These are phyloP conservation scores for Lepidium africanum DNA, from an alignment of 345 rosid genomes.

Conservation along the genomic window DNA sequence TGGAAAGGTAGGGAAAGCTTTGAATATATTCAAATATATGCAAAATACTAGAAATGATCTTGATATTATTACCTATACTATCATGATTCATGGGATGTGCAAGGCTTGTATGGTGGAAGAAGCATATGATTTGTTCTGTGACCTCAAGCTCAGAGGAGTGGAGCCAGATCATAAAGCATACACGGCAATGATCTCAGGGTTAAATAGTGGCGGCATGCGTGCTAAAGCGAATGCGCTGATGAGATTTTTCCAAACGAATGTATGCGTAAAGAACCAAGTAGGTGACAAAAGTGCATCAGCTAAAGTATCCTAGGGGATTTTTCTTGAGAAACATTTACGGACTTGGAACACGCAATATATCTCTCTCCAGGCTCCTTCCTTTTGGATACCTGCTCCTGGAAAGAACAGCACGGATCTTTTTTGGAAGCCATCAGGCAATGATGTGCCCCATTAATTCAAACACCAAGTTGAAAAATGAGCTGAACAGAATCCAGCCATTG, in stretches of 20 bases:
- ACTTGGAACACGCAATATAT: slow-evolving; percentile 41
- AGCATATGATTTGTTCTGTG: slow-evolving; percentile 23
- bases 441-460: slow-evolving; percentile 44
- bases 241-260: neutral
- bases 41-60: slow-evolving; percentile 15
- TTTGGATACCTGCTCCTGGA: slow-evolving; percentile 64
- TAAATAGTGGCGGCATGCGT: slow-evolving; percentile 6
- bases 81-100: slow-evolving; percentile 33
- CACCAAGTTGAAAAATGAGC: slow-evolving; percentile 30
- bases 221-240: slow-evolving; percentile 8
- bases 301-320: slow-evolving; percentile 26
- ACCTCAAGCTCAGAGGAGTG: neutral
- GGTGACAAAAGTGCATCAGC: neutral
- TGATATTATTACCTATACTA: slow-evolving; percentile 25
- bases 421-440: slow-evolving; percentile 30
- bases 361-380: slow-evolving; percentile 44
- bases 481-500: slow-evolving; percentile 32
- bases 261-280: neutral
- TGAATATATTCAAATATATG: slow-evolving; percentile 14
- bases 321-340: slow-evolving; percentile 32
- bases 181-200: slow-evolving; percentile 15
- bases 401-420: slow-evolving; percentile 34
- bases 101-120: slow-evolving; percentile 22
- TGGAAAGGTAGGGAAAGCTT: slow-evolving; percentile 20
- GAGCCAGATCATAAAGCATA: slow-evolving; percentile 6